Evolutionary conservation across 257 asterid species (phyloP).

Genomic region (Solanum virginianum): DNA sequence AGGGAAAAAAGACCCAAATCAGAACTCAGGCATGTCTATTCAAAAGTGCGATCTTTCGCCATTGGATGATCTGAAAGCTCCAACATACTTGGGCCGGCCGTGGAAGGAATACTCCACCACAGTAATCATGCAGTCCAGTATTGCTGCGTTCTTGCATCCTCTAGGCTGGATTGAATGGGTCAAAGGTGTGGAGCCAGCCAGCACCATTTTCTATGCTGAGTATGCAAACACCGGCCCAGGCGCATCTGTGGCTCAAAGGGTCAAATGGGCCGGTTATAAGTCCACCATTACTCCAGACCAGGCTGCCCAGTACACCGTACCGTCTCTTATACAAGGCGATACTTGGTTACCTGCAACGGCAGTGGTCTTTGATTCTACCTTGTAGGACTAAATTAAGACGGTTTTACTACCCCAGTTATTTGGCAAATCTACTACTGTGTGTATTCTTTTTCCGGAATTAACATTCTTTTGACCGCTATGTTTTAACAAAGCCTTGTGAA

Average conservation of each 20-base stretch:
- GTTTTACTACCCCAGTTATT: background rate
- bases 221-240: constrained; percentile 59
- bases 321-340: constrained; percentile 37
- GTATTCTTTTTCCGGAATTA: background rate
- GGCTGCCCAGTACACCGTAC: constrained; percentile 39
- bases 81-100: constrained; percentile 62
- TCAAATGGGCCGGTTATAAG: constrained; percentile 55
- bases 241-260: constrained; percentile 22
- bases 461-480: background rate
- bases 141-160: constrained; percentile 41
- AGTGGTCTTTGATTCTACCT: constrained; percentile 29
- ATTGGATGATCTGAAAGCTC: constrained; percentile 15
- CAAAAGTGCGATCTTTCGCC: constrained; percentile 42
- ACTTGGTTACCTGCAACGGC: constrained; percentile 35
- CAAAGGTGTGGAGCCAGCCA: constrained; percentile 24
- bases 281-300: constrained; percentile 19
- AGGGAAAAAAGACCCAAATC: constrained; percentile 57
- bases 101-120: constrained; percentile 61
- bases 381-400: background rate
- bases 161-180: constrained; percentile 65
- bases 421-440: background rate
- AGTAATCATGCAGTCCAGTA: constrained; percentile 31
- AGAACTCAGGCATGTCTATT: constrained; percentile 49
- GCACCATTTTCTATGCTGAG: constrained; percentile 56
- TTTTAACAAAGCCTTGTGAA: background rate